Base-by-base conservation (phyloP, 2,329 filamentous ascomycete genomes). In the Chrysoporthe puriensis region DNA sequence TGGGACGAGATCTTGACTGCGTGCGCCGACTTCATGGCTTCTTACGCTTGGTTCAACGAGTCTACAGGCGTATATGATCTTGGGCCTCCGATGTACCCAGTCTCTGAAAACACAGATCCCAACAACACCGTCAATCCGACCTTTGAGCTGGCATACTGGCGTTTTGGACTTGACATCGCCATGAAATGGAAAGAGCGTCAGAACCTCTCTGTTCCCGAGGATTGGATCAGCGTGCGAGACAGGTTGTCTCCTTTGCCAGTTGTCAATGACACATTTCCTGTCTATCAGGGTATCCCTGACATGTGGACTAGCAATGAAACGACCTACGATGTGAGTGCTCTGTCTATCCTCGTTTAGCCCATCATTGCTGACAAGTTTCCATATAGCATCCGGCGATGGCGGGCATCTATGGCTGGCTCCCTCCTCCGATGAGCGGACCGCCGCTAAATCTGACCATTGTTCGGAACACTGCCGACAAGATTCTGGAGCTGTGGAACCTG, bases 101-200 rank as follows among this genome's bases (percentile, higher is more conserved):
- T 79, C 0, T 81, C 83, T 1, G 87, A 89, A 72, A 89, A 88
- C 70, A 88, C 87, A 0, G 80, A 81, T 13, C 85, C 86, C 0
- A 88, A 88, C 68, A 75, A 72, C 1, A 88, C 86, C 0, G 73
- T 84, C 2, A 89, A 89, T 71, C 85, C 87, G 21, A 82, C 85
- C 0, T 89, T 89, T 66, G 87, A 89, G 76, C 76, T 86, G 6
- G 83, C 86, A 7, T 89, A 89, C 74, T 89, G 86, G 86, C 80
- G 84, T 18, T 89, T 89, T 68, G 87, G 87, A 1, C 79, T 89
- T 18, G 80, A 84, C 34, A 74, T 88, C 1, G 87, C 86, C 3
- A 77, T 79, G 2, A 71, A 75, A 11, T 89, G 87, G 86, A 85
- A 84, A 72, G 67, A 76, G 59, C 78, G 85, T 3, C 82, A 84